Conservation (phyloP, 2,329 filamentous ascomycete genomes). For the Verticillium tricorpus region DNA sequence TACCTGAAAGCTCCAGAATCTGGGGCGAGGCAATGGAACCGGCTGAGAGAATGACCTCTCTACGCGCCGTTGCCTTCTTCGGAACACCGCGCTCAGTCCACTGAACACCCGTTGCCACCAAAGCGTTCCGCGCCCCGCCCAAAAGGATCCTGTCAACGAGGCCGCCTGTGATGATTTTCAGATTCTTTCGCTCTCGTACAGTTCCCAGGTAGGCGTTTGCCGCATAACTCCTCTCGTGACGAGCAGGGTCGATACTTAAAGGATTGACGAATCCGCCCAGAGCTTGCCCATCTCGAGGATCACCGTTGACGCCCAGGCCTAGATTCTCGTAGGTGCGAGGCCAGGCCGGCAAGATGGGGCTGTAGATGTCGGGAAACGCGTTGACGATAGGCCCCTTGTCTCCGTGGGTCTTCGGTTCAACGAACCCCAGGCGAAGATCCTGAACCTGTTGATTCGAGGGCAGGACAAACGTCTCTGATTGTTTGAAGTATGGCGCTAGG, state of each 20-base stretch:
- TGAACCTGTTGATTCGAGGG: conserved; percentile 1
- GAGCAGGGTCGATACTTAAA: conserved; percentile 16
- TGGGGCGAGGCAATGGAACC: conserved; percentile 54
- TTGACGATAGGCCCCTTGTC: conserved; percentile 2
- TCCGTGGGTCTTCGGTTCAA: conserved; percentile 5
- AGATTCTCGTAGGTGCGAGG: conserved; percentile 8
- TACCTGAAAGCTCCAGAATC: conserved; percentile 57
- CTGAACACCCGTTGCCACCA: conserved; percentile 14
- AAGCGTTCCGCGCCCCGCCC: background rate
- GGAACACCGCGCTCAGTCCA: conserved; percentile 2
- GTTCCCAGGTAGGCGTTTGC: conserved; percentile 16
- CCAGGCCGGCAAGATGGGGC: conserved; percentile 8
- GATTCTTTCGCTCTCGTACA: conserved; percentile 12
- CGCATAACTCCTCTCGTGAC: conserved; percentile 18
- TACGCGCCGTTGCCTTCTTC: conserved; percentile 14
- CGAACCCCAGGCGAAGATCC: conserved; percentile 2
- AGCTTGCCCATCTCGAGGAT: conserved; percentile 15
- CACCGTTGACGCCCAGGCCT: conserved; percentile 8
- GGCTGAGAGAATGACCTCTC: conserved; percentile 55
- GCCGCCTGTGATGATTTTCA: conserved; percentile 19
- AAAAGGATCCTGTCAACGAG: conserved; percentile 16
- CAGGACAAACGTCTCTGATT: conserved; percentile 13
- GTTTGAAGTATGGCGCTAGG: conserved; percentile 15
- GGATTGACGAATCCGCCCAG: conserved; percentile 11
- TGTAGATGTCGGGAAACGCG: conserved; percentile 2